phyloP scores from a whole-genome alignment of 306 rosid species.

The Fragaria nilgerrensis region DNA sequence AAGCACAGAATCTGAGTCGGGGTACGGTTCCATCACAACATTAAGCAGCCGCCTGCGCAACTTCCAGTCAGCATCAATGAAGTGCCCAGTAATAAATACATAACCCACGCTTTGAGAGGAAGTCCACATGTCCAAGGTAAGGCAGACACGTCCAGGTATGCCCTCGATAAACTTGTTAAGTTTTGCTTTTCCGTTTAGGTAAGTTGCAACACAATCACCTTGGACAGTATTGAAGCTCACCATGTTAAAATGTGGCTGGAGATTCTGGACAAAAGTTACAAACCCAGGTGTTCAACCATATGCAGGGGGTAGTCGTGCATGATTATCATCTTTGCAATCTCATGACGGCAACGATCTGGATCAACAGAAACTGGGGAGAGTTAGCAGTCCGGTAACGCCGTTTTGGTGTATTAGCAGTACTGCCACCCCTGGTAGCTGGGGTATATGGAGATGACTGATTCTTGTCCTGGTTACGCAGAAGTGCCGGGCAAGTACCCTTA shows the following conservation, averaged over 20 bases:
- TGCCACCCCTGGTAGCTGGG: slow-evolving; percentile 49
- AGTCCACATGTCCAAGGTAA: slow-evolving; percentile 80
- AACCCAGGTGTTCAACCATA: slow-evolving; percentile 97
- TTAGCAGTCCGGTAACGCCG: slow-evolving; percentile 65
- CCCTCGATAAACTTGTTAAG: slow-evolving; percentile 58
- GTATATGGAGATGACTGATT: slow-evolving; percentile 57
- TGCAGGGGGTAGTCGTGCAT: slow-evolving; percentile 98
- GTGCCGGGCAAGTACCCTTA: slow-evolving; percentile 80
- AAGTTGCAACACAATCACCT: slow-evolving; percentile 96
- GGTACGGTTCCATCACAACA: slow-evolving; percentile 95
- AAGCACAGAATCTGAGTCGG: slow-evolving; percentile 70
- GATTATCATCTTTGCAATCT: slow-evolving; percentile 93
- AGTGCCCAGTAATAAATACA: slow-evolving; percentile 82
- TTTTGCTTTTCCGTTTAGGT: slow-evolving; percentile 69
- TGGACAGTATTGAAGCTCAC: slow-evolving; percentile 88
- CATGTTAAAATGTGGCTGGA: slow-evolving; percentile 89
- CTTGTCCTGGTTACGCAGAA: slow-evolving; percentile 66
- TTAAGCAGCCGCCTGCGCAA: slow-evolving; percentile 76
- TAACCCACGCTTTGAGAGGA: slow-evolving; percentile 83
- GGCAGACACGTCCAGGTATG: slow-evolving; percentile 81
- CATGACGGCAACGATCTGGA: slow-evolving; percentile 84
- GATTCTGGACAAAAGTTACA: slow-evolving; percentile 78
- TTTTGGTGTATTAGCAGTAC: slow-evolving; percentile 54
- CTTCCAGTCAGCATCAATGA: slow-evolving; percentile 90
- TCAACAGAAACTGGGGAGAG: slow-evolving; percentile 62